Base-by-base conservation (phyloP, 257 asterid species). In the Ligustrum vulgare region DNA sequence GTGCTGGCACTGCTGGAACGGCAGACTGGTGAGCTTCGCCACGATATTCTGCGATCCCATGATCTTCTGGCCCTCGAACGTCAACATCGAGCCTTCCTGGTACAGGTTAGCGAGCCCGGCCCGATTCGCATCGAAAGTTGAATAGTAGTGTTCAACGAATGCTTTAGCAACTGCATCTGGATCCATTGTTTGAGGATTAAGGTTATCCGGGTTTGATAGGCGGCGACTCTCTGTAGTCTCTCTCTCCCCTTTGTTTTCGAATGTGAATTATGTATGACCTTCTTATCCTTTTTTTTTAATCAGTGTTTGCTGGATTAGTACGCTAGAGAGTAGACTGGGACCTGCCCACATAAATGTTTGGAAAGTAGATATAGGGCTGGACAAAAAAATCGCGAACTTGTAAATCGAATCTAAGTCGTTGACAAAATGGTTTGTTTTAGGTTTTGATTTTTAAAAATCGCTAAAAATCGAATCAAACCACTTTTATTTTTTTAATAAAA, bases 1-100 rank as follows among this genome's bases (percentile, higher is more conserved):
- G 71, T 87, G 92, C 84, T 87, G 72, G 81, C 90, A 87, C 90
- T 87, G 90, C 88, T 82, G 87, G 31, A 87, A 87, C 36, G 92
- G 92, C 72, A 87, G 67, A 51, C 84, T 67, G 58, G 86, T 83
- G 74, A 87, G 88, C 81, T 87, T 87, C 0, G 88, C 83, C 1
- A 85, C 88, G 75, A 87, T 87, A 78, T 78, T 83, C 25, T 78
- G 83, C 15, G 90, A 77, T 73, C 92, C 92, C 82, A 76, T 25
- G 77, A 82, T 82, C 60, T 87, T 83, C 89, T 87, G 87, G 68
- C 92, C 92, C 85, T 87, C 92, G 45, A 87, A 87, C 0, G 88
- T 87, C 58, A 87, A 80, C 92, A 87, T 87, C 67, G 92, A 87
- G 0, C 76, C 85, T 1, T 87, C 90, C 49, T 87, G 92, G 62